Base-by-base conservation (phyloP, 2,329 filamentous ascomycete species). In the Fusarium beomiforme region DNA sequence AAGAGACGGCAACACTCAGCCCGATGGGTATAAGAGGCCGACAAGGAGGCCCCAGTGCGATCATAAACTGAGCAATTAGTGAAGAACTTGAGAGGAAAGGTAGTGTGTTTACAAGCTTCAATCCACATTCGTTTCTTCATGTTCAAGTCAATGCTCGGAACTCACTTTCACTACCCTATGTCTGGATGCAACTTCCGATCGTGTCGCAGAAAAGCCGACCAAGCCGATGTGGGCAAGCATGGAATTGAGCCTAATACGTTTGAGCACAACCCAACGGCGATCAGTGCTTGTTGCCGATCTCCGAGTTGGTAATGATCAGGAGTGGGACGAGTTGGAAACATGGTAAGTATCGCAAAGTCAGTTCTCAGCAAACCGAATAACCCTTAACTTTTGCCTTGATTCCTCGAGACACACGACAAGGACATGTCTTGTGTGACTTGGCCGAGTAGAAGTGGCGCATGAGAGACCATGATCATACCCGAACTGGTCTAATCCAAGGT, bases 211-310 rank as follows among this genome's bases (percentile, higher is more conserved):
- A 66, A 41, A 34, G 47, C 39, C 33, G 51, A 53, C 51, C 36
- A 42, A 41, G 46, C 39, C n/a, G 24, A 51, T 24, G 23, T 31
- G 44, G 42, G 26, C 42, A 23, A 56, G 39, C 4, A 39, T 33
- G 43, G 36, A 43, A 41, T 49, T 54, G 43, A 65, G 59, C 59
- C 69, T 59, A 55, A 58, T 58, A 44, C 21, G 21, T 46, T 37
- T 33, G 36, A 67, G 36, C 39, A 51, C 36, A 37, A 69, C 33
- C 49, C n/a, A 53, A 51, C 31, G 34, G 37, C 21, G 36, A 67
- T 56, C 42, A 42, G 55, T 71, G 65, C 56, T 51, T 63, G 56
- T 24, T 57, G 59, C 67, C 65, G 69, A 71, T 71, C 60, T 66
- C 44, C 47, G 60, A 51, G 53, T 34, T 31, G 37, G 41, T 36